Percentiles rank a stretch among this genome's conserved stretches.
Conservation (phyloP, 2,329 filamentous ascomycete species). For the Pleoardoris graminearum region DNA sequence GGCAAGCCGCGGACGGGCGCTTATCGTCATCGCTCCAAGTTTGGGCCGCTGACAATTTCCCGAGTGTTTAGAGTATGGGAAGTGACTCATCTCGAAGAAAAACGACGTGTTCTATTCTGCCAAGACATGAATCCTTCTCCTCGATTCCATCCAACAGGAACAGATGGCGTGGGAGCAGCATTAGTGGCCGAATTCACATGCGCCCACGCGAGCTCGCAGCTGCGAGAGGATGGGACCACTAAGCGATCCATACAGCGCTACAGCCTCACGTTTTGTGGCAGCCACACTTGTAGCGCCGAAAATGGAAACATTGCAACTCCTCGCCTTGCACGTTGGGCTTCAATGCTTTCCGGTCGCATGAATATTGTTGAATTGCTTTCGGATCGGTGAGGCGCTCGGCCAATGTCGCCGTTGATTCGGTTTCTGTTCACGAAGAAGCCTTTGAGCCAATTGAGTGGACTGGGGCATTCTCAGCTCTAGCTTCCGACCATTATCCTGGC, state of each 20-base stretch:
- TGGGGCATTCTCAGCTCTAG: constrained; percentile 19
- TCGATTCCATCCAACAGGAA: constrained; percentile 24
- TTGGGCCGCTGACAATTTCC: constrained; percentile 19
- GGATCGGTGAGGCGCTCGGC: constrained; percentile 28
- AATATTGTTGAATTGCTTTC: constrained; percentile 15
- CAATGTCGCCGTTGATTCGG: constrained; percentile 29
- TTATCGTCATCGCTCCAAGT: constrained; percentile 23
- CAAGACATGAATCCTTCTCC: constrained; percentile 21
- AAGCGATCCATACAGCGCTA: constrained; percentile 34
- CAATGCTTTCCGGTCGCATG: constrained; percentile 21
- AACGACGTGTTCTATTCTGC: constrained; percentile 22
- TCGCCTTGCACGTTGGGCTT: constrained; percentile 36
- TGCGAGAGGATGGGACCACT: constrained; percentile 24
- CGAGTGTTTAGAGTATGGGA: constrained; percentile 7
- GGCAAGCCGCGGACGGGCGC: constrained; percentile 13
- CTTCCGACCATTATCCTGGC: constrained; percentile 17
- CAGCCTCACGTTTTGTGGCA: constrained; percentile 36
- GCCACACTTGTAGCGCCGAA: constrained; percentile 23
- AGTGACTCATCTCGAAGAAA: constrained; percentile 21
- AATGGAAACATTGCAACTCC: constrained; percentile 15
- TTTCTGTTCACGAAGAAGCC: constrained; percentile 15
- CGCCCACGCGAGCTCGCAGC: constrained; percentile 12
- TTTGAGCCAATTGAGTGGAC: constrained; percentile 28
- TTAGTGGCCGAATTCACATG: constrained; percentile 21
- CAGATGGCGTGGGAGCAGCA: constrained; percentile 12